phyloP scores from a whole-genome alignment of 768 basidiomycete species.

The Rhodotorula paludigena region DNA sequence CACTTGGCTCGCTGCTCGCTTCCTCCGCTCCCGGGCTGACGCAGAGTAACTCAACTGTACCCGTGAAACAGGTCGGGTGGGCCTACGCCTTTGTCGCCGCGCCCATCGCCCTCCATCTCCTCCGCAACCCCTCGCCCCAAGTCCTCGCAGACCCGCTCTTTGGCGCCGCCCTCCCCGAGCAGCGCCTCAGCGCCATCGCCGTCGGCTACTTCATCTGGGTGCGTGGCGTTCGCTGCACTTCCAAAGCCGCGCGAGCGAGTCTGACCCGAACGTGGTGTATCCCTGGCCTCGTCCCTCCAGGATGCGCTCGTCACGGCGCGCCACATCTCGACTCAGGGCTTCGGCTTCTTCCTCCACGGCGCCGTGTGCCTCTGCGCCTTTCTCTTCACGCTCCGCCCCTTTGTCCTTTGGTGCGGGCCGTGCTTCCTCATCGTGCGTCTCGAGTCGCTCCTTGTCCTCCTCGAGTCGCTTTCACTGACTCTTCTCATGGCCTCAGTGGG shows the following conservation, averaged over 20 bases:
- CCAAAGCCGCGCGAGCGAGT: too few species aligned
- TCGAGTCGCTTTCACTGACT: too few species aligned
- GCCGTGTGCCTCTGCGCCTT: constrained; percentile 31
- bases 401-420: constrained; percentile 35
- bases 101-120: constrained; percentile 21
- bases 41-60: not conserved
- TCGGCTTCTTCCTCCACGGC: constrained; percentile 38
- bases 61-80: constrained; percentile 36
- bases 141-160: constrained; percentile 25
- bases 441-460: not conserved
- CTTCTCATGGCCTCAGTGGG: constrained; percentile 19
- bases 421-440: constrained; percentile 33
- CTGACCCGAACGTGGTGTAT: too few species aligned
- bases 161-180: constrained; percentile 24
- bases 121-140: constrained; percentile 17
- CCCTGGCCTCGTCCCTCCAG: not conserved
- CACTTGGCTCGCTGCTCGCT: too few species aligned
- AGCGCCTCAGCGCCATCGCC: constrained; percentile 29
- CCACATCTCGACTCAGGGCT: constrained; percentile 33
- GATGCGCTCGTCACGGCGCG: constrained; percentile 26
- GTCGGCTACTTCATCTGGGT: constrained; percentile 39
- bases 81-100: constrained; percentile 31
- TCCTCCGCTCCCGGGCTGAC: not conserved
- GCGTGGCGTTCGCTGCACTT: not conserved
- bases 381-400: constrained; percentile 35